Percentiles rank a stretch among this genome's conserved stretches.
Conservation (phyloP, 371 early-diverging fungal genomes). For the Lichtheimia corymbifera region DNA sequence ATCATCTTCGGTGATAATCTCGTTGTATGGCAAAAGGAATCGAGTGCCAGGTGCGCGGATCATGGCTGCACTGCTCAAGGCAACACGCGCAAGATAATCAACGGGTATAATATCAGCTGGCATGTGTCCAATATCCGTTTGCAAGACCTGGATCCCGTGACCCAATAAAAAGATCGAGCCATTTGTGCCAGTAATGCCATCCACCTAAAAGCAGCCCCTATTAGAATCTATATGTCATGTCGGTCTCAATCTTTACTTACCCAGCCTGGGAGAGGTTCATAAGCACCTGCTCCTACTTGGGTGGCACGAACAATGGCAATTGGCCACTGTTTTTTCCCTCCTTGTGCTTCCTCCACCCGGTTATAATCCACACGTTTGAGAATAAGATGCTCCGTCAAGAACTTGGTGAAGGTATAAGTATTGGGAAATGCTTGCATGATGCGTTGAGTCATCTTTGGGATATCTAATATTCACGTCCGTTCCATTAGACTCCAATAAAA, state of each 20-base stretch:
- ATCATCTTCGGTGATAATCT: conserved; percentile 28
- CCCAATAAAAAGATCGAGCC: conserved; percentile 38
- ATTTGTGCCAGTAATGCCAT: conserved; percentile 63
- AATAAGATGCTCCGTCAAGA: conserved; percentile 60
- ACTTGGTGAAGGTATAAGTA: conserved; percentile 65
- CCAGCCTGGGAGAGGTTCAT: conserved; percentile 66
- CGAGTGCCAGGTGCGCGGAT: conserved; percentile 33
- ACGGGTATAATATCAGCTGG: conserved; percentile 61
- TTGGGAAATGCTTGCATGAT: conserved; percentile 53
- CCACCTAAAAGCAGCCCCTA: conserved; percentile 30
- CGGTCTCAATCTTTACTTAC: conserved; percentile 25
- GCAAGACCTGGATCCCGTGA: conserved; percentile 40
- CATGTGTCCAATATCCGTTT: conserved; percentile 34
- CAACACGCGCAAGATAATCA: conserved; percentile 42
- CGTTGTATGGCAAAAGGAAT: conserved; percentile 48
- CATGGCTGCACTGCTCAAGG: conserved; percentile 35
- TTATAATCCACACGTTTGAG: conserved; percentile 56
- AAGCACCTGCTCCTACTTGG: conserved; percentile 54
- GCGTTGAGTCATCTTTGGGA: conserved; percentile 54
- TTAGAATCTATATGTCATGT: background rate
- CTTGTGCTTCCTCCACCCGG: conserved; percentile 49
- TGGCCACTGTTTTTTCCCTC: conserved; percentile 52
- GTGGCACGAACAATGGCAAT: conserved; percentile 64
- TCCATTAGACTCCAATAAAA: no score
- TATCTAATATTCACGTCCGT: conserved; percentile 22